Evolutionary conservation across 495 filamentous ascomycete species (phyloP).

Genomic region (Aspergillus campestris): DNA sequence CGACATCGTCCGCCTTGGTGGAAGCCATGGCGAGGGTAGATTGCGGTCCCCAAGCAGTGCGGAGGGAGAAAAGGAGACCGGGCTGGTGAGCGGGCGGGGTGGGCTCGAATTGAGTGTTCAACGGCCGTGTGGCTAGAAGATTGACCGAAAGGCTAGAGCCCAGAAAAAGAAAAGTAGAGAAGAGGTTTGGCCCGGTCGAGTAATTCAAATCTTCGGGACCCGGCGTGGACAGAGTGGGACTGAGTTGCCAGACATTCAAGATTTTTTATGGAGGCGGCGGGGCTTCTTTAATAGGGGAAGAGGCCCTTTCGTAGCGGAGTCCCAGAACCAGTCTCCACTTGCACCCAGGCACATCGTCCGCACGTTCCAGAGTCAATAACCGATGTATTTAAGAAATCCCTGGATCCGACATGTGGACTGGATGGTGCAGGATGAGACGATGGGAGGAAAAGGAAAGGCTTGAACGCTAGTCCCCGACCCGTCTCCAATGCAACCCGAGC

Average conservation of each 20-base stretch:
- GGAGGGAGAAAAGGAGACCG: not conserved
- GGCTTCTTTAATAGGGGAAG: not conserved
- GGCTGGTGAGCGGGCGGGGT: not conserved
- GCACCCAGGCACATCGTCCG: not conserved
- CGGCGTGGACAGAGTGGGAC: slow-evolving; percentile 3
- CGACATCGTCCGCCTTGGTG: slow-evolving; percentile 20
- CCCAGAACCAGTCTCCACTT: not conserved
- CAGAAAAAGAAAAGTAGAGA: not conserved
- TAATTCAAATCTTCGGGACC: not conserved
- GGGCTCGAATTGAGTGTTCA: not conserved
- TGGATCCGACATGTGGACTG: too few species aligned
- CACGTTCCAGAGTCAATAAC: too few species aligned
- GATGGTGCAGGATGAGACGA: too few species aligned
- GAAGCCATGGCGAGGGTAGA: slow-evolving; percentile 16
- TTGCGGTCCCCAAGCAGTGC: slow-evolving; percentile 10
- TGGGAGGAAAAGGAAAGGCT: too few species aligned
- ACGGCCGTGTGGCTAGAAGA: too few species aligned
- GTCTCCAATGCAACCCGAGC: too few species aligned
- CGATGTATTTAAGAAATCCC: too few species aligned
- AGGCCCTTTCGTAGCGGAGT: not conserved
- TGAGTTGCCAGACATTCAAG: slow-evolving; percentile 1
- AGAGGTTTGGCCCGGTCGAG: not conserved
- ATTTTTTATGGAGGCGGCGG: slow-evolving; percentile 1
- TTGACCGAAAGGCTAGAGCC: not conserved
- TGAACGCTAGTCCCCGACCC: too few species aligned